Conservation (phyloP, 768 basidiomycete species). For the Tricholoma hemisulphureum region DNA sequence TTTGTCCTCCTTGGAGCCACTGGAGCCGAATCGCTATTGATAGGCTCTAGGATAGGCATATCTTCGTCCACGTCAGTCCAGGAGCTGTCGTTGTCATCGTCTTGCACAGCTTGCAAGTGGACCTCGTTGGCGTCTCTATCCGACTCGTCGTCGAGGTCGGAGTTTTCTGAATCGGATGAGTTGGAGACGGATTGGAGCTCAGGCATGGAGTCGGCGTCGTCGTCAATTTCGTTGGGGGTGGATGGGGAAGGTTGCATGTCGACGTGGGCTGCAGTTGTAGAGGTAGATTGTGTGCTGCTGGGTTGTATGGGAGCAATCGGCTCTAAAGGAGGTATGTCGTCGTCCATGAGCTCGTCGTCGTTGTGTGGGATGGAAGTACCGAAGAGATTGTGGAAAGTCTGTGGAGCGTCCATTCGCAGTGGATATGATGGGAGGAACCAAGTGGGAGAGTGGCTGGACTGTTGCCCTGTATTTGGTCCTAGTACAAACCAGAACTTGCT, state of each 20-base stretch:
- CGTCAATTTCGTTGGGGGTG: constrained; percentile 11
- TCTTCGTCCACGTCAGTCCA: constrained; percentile 30
- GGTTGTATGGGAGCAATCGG: neutral
- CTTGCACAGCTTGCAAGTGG: constrained; percentile 32
- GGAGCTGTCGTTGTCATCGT: constrained; percentile 26
- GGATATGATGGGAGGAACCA: too few species aligned
- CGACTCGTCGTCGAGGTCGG: constrained; percentile 29
- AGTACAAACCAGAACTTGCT: neutral
- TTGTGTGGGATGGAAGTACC: neutral
- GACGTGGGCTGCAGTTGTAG: neutral
- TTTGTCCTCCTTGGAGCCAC: constrained; percentile 20
- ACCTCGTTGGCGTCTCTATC: constrained; percentile 27
- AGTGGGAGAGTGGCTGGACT: neutral
- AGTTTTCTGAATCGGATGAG: constrained; percentile 18
- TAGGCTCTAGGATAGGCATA: constrained; percentile 31
- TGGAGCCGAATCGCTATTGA: constrained; percentile 3
- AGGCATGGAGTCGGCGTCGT: constrained; percentile 42
- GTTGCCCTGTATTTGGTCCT: constrained; percentile 5
- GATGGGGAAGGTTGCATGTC: neutral
- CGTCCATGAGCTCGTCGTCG: neutral
- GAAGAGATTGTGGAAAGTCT: neutral
- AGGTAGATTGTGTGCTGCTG: neutral
- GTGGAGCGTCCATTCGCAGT: constrained; percentile 1
- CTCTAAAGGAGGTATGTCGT: constrained; percentile 4
- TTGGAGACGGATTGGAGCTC: constrained; percentile 38